Evolutionary conservation across 2,329 filamentous ascomycete species (phyloP), one percentile per base, ranked within the genome.

Genomic region (Colletotrichum cordylinicola): DNA sequence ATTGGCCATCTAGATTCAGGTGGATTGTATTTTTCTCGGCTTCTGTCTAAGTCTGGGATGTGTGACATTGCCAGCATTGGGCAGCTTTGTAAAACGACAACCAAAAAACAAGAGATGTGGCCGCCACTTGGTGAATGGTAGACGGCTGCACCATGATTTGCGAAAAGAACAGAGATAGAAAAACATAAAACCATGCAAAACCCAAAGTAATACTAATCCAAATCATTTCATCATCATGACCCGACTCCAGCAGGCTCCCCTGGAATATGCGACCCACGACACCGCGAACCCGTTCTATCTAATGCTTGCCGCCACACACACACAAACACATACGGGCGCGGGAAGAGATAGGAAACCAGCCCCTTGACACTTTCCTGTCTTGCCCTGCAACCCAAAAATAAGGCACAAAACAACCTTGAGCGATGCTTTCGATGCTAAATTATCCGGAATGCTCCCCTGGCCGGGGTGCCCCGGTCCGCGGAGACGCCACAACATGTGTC

Each of bases 181-280:
- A 56, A 58, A 37, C 64, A n/a, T 56, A 31, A 55, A 72, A 48
- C 67, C 15, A 29, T 15, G 21, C 66, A 37, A 56, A 39, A 48
- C 37, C 37, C 62, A 27, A 62, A 62, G 35, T n/a, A 5, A n/a
- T 31, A 29, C 15, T 43, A 68, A 68, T 52, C 35, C 67, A 75
- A 75, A 75, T 73, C 65, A 21, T 62, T 33, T 61, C 31, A 37
- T 62, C 58, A 64, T 48, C 56, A 56, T 61, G 37, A 68, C 73
- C 73, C 73, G 73, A 75, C 73, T 67, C 72, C 72, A 72, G 69
- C 72, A 75, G 68, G 69, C 69, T 72, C 61, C 56, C 67, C 62
- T 52, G 9, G 48, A 21, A 65, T 75, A 73, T 75, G 73, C 70
- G 39, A 37, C 64, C 58, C 43, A 13, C 43, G n/a, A 52, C 43